phyloP scores from a whole-genome alignment of 441 rosid species.

The Pelargonium myrrhifolium region DNA sequence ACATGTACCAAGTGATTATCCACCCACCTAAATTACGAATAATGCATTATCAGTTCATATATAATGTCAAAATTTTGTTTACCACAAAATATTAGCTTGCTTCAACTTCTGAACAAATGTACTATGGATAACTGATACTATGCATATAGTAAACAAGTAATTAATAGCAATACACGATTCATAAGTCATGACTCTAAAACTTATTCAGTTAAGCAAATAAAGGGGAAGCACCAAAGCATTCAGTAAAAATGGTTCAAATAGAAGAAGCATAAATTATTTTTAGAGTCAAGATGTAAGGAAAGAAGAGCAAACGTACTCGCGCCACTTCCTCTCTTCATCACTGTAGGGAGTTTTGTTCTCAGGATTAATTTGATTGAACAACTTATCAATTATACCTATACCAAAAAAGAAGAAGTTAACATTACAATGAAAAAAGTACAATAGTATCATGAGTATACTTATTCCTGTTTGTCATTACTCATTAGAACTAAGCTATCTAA shows the following conservation, averaged over 20 bases:
- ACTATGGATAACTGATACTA: neutral
- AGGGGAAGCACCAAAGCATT: neutral
- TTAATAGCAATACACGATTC: neutral
- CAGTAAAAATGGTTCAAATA: neutral
- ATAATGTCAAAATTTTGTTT: neutral
- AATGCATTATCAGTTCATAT: conserved; percentile 11
- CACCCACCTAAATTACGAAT: conserved; percentile 61
- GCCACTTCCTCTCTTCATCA: conserved; percentile 82
- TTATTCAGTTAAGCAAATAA: neutral
- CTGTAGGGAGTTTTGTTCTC: conserved; percentile 29
- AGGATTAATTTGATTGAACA: conserved; percentile 60
- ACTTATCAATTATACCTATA: conserved; percentile 59
- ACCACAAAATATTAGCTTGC: neutral
- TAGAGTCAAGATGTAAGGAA: neutral
- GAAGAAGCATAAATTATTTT: neutral
- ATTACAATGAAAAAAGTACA: no score
- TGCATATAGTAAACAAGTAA: neutral
- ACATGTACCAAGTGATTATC: conserved; percentile 88
- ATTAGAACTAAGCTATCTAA: neutral
- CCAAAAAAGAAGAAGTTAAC: conserved; percentile 3
- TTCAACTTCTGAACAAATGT: neutral
- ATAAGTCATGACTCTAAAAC: neutral
- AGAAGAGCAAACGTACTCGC: conserved; percentile 39
- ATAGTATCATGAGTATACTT: no score
- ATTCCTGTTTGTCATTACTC: no score